Evolutionary conservation across 2,329 filamentous ascomycete genomes (phyloP).

Genomic region (Trichoderma harzianum): DNA sequence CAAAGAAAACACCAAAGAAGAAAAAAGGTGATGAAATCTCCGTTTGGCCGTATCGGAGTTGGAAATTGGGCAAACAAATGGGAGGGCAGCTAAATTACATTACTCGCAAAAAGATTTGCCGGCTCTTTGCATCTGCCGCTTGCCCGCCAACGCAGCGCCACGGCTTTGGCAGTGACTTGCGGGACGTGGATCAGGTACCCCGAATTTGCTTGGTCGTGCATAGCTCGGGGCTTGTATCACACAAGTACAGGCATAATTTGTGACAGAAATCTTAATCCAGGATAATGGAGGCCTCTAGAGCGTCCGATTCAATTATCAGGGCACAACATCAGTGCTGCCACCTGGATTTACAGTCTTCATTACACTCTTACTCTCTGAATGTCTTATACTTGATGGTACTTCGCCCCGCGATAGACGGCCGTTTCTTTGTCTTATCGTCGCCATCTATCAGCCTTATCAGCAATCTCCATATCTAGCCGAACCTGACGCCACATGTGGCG

Average conservation of each 20-base stretch:
- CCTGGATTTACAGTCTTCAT: neutral
- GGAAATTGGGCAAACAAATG: neutral
- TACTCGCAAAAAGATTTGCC: neutral
- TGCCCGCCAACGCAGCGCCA: neutral
- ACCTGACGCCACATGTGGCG: slow-evolving; percentile 9
- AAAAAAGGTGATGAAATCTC: neutral
- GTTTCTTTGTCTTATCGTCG: neutral
- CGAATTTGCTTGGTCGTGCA: neutral
- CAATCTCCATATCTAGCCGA: neutral
- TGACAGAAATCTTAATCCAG: neutral
- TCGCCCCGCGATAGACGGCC: neutral
- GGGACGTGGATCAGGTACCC: neutral
- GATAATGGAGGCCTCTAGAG: neutral
- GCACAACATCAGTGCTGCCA: neutral
- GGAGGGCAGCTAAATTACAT: neutral
- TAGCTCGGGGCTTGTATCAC: neutral
- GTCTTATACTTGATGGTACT: neutral
- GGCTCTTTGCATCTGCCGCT: neutral
- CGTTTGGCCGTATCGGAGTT: neutral
- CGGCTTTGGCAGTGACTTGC: neutral
- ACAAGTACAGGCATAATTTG: neutral
- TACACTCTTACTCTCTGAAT: neutral
- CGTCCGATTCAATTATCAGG: neutral
- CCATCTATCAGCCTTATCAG: neutral
- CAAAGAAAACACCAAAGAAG: neutral